These are phyloP conservation scores for Dryadomyces sulphureus DNA, from an alignment of 2,329 filamentous ascomycete species.

Conservation along the genomic window DNA sequence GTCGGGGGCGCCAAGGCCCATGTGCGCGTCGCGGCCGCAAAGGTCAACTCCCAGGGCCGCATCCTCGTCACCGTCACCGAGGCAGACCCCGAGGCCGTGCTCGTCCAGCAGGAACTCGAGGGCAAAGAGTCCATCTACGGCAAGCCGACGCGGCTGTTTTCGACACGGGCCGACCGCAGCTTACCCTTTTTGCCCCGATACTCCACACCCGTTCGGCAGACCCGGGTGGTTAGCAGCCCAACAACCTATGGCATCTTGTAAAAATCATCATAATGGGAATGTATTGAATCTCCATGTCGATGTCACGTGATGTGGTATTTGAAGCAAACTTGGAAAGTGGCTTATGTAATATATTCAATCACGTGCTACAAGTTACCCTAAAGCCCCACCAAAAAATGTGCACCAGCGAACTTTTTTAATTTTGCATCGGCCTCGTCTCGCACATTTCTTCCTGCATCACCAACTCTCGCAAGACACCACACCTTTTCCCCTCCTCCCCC, in stretches of 20 bases:
- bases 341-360: too few species aligned
- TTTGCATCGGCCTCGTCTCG: neutral
- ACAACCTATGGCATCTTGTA: conserved; percentile 22
- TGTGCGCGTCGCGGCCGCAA: conserved; percentile 28
- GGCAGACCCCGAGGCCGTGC: conserved; percentile 20
- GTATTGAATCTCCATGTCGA: too few species aligned
- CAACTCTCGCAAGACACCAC: conserved; percentile 3
- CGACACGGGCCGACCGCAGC: conserved; percentile 12
- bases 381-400: conserved; percentile 4
- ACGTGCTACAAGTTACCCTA: conserved; percentile 8
- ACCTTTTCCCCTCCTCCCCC: conserved; percentile 12
- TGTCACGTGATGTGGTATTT: too few species aligned
- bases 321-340: too few species aligned
- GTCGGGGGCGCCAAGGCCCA: conserved; percentile 40
- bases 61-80: conserved; percentile 29
- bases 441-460: neutral
- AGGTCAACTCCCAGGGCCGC: conserved; percentile 34
- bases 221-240: conserved; percentile 19
- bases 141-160: conserved; percentile 10
- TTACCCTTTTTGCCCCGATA: neutral
- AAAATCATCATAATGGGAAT: too few species aligned
- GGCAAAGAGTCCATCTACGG: conserved; percentile 21
- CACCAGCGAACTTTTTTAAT: neutral
- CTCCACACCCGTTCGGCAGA: conserved; percentile 9
- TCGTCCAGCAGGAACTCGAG: conserved; percentile 31